Base-by-base conservation (phyloP, 805 yeast genomes). In the Teunomyces atbi region DNA sequence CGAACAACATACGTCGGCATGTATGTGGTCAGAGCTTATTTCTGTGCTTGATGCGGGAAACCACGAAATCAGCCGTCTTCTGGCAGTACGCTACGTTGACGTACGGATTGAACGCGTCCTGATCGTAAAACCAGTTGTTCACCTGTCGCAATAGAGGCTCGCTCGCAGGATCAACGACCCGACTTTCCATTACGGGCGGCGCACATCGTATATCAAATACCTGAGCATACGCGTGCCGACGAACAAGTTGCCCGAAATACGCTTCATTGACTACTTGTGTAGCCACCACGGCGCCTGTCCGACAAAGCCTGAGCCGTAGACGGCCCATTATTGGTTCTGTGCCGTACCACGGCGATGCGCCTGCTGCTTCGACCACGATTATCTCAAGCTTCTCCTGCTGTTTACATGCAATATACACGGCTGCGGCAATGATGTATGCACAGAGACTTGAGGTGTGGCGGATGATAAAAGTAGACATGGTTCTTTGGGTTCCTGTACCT, bases 401-500 rank as follows among this genome's bases (percentile, higher is more conserved):
- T 11, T 5, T 20, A 8, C 15, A 21, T 23, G 11, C 10, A 21
- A n/a, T 15, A 11, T 20, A 36, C 8, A 36, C 23, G 16, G 39
- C 21, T 12, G 39, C 39, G 5, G 39, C 39, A 6, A 36, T 36
- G 5, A 36, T 20, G 38, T 29, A 32, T 39, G 29, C 36, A 32
- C 23, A 29, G 36, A 45, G 18, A 27, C 41, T 16, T 32, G 39
- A 36, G n/a, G 39, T 13, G 15, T 36, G 39, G 5, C 39, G 23
- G 12, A 36, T 36, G 23, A 36, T 36, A 26, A 21, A 20, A 3
- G 39, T 36, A 5, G 26, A 16, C 39, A 36, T 33, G 4, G 2
- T 30, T 10, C 15, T 6, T 7, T 15, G 8, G 16, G 15, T 29
- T n/a, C 33, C 33, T 29, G 16, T 29, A 29, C 33, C 7, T n/a